Evolutionary conservation across 108 stramenopile genomes (phyloP).

Genomic region (Mediolabrus comicus): DNA sequence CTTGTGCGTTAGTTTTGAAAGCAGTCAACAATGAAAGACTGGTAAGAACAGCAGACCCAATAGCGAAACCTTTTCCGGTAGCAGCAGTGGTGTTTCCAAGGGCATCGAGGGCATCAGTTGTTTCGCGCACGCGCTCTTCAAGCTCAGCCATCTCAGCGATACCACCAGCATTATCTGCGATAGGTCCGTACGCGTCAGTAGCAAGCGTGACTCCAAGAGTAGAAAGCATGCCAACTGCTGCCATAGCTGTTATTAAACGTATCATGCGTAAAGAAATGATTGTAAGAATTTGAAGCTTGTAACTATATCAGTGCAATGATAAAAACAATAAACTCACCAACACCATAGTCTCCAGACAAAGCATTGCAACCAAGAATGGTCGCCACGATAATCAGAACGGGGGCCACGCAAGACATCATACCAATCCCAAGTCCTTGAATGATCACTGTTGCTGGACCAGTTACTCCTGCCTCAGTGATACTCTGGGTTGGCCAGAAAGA

Average conservation of each 20-base stretch:
- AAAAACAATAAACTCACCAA: constrained; percentile 20
- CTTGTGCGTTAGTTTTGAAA: constrained; percentile 74
- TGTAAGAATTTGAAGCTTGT: background rate
- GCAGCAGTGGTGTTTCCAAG: constrained; percentile 97
- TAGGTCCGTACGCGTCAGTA: constrained; percentile 94
- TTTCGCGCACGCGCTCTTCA: constrained; percentile 80
- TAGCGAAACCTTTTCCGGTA: constrained; percentile 96
- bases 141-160: constrained; percentile 96
- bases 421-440: constrained; percentile 95
- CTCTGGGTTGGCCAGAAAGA: constrained; percentile 77
- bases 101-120: constrained; percentile 94
- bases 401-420: constrained; percentile 84
- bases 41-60: constrained; percentile 93
- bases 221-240: constrained; percentile 93
- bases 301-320: background rate
- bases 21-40: constrained; percentile 89
- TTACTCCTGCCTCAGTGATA: constrained; percentile 86
- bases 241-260: constrained; percentile 62
- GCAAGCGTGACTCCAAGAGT: constrained; percentile 92
- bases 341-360: constrained; percentile 83
- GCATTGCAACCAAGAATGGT: constrained; percentile 85
- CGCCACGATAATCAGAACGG: constrained; percentile 82
- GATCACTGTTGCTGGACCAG: constrained; percentile 92
- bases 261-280: background rate
- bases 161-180: constrained; percentile 95